Evolutionary conservation across 2,329 filamentous ascomycete species (phyloP).

Genomic region (Rhynchosporium agropyri): DNA sequence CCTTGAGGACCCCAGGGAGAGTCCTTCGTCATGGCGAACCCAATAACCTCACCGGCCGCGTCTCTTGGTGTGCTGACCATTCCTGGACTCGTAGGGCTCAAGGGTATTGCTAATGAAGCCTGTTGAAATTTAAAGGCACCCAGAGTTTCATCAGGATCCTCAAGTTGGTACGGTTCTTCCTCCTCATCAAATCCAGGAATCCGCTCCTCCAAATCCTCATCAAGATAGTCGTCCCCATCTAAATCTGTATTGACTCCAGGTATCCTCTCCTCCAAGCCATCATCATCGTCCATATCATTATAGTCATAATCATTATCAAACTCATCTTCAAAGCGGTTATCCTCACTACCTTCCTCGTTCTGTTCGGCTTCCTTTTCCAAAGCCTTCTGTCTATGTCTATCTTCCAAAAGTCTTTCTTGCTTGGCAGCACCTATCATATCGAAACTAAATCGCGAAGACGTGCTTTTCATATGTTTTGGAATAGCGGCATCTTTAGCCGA

Average conservation of each 20-base stretch:
- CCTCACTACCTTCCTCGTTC: conserved; percentile 43
- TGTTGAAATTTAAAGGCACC: conserved; percentile 40
- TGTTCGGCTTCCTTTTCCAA: conserved; percentile 58
- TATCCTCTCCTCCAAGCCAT: conserved; percentile 67
- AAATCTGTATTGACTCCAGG: conserved; percentile 57
- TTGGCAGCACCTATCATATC: conserved; percentile 74
- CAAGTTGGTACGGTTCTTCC: conserved; percentile 45
- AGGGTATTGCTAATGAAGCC: conserved; percentile 54
- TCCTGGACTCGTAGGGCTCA: conserved; percentile 54
- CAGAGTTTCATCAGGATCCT: conserved; percentile 29
- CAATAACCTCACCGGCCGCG: conserved; percentile 56
- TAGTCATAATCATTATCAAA: conserved; percentile 65
- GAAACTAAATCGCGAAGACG: conserved; percentile 79
- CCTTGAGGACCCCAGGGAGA: conserved; percentile 31
- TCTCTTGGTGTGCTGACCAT: conserved; percentile 58
- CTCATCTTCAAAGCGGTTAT: conserved; percentile 46
- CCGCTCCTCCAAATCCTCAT: conserved; percentile 56
- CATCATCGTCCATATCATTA: conserved; percentile 65
- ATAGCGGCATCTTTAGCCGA: conserved; percentile 52
- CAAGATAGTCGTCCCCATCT: conserved; percentile 34
- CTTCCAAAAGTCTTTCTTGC: conserved; percentile 70
- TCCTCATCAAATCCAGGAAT: conserved; percentile 57
- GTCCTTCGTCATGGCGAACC: conserved; percentile 50
- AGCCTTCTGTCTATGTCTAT: conserved; percentile 69
- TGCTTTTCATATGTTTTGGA: conserved; percentile 72